These are phyloP conservation scores for Durotheca rogersii DNA, from an alignment of 495 filamentous ascomycete species.

Conservation along the genomic window DNA sequence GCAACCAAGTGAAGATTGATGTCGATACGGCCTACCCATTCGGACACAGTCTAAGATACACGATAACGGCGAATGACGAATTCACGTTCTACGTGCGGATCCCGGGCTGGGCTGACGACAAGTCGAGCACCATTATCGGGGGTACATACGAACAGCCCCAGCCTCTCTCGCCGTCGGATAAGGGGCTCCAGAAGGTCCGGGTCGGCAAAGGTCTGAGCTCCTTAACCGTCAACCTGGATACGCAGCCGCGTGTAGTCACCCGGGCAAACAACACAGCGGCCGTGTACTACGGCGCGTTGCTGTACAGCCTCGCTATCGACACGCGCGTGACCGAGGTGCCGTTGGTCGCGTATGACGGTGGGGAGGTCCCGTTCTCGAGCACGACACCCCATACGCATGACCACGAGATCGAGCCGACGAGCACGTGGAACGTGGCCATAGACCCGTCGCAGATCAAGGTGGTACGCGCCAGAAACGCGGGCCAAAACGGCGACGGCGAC, in stretches of 20 bases:
- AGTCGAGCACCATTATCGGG: slow-evolving; percentile 28
- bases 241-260: slow-evolving; percentile 35
- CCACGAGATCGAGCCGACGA: slow-evolving; percentile 35
- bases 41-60: slow-evolving; percentile 48
- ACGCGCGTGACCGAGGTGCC: slow-evolving; percentile 21
- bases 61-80: slow-evolving; percentile 40
- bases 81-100: slow-evolving; percentile 56
- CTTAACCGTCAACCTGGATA: slow-evolving; percentile 35
- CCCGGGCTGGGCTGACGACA: slow-evolving; percentile 46
- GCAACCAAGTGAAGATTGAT: slow-evolving; percentile 29
- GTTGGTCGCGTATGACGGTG: slow-evolving; percentile 16
- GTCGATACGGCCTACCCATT: slow-evolving; percentile 56
- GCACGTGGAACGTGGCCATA: slow-evolving; percentile 54
- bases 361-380: slow-evolving; percentile 17
- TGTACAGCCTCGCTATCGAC: slow-evolving; percentile 55
- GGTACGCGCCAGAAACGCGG: slow-evolving; percentile 24
- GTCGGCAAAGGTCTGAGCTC: slow-evolving; percentile 36
- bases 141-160: not conserved
- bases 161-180: slow-evolving; percentile 22
- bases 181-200: slow-evolving; percentile 42
- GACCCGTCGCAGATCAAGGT: slow-evolving; percentile 43
- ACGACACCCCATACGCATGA: slow-evolving; percentile 31
- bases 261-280: slow-evolving; percentile 58
- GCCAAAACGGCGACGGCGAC: too few relatives aligned
- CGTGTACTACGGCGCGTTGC: slow-evolving; percentile 55